These are phyloP conservation scores for Xylaria palmicola DNA, from an alignment of 495 filamentous ascomycete species.

Conservation along the genomic window DNA sequence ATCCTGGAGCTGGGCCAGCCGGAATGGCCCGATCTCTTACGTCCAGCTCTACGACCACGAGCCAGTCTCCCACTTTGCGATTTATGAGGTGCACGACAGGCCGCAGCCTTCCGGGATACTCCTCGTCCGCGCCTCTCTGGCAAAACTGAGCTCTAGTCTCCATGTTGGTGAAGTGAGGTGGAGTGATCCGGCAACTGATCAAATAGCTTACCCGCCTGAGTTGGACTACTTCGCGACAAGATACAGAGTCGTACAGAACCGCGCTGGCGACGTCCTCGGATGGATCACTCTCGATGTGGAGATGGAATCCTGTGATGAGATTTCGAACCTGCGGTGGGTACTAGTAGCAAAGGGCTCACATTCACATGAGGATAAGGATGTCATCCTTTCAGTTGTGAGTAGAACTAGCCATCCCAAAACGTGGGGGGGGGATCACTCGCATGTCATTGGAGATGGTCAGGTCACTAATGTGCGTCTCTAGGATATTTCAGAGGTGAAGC, in stretches of 20 bases:
- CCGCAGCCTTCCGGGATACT: neutral
- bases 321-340: neutral
- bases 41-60: constrained; percentile 1
- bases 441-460: too few species aligned
- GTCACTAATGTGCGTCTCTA: neutral
- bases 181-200: neutral
- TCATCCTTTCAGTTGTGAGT: neutral
- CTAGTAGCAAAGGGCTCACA: neutral
- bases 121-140: neutral
- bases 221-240: neutral
- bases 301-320: neutral
- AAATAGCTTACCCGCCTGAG: neutral
- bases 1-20: constrained; percentile 5
- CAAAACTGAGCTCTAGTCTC: neutral
- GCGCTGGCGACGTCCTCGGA: neutral
- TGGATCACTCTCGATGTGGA: neutral
- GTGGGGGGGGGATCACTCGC: too few species aligned
- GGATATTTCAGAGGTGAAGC: neutral
- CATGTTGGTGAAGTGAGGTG: neutral
- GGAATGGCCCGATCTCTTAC: neutral
- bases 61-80: neutral
- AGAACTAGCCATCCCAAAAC: neutral
- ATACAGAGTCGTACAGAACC: neutral
- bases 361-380: neutral
- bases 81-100: neutral